Evolutionary conservation across 495 filamentous ascomycete species (phyloP).

Genomic region (Penicillium desertorum): DNA sequence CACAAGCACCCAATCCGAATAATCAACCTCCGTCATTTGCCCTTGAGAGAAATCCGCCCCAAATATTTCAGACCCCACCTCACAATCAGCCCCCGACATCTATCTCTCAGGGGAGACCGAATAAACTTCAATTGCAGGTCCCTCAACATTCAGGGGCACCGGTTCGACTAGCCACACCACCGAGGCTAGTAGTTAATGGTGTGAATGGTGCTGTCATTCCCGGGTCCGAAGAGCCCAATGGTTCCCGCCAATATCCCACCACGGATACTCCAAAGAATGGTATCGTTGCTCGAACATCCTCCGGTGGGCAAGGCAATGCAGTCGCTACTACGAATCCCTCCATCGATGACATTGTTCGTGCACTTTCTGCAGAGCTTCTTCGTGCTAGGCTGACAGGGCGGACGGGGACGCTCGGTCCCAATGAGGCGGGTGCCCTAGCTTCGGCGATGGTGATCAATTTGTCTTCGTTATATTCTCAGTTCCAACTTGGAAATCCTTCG

Average conservation of each 20-base stretch:
- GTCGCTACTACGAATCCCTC: slow-evolving; percentile 22
- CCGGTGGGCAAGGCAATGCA: slow-evolving; percentile 11
- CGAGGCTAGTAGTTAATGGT: slow-evolving; percentile 68
- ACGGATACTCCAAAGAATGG: neutral
- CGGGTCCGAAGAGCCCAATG: neutral
- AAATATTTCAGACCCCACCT: slow-evolving; percentile 20
- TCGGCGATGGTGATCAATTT: slow-evolving; percentile 34
- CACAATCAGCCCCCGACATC: slow-evolving; percentile 37
- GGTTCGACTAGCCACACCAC: slow-evolving; percentile 77
- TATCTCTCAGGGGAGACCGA: slow-evolving; percentile 31
- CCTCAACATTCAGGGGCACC: slow-evolving; percentile 71
- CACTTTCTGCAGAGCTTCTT: slow-evolving; percentile 36
- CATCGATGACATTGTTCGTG: slow-evolving; percentile 39
- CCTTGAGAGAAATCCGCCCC: slow-evolving; percentile 28
- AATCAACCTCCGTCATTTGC: slow-evolving; percentile 33
- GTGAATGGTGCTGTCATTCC: slow-evolving; percentile 35
- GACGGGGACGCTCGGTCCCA: slow-evolving; percentile 23
- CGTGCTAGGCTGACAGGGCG: slow-evolving; percentile 35
- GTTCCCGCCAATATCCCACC: neutral
- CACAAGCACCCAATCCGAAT: slow-evolving; percentile 28
- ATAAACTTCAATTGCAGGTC: slow-evolving; percentile 75
- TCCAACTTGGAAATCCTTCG: slow-evolving; percentile 24
- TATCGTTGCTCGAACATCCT: slow-evolving; percentile 8
- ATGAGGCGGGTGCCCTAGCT: slow-evolving; percentile 40
- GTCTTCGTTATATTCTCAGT: slow-evolving; percentile 30